Base-by-base conservation (phyloP, 1,139 yeast genomes). In the Blastobotrys serpentis region DNA sequence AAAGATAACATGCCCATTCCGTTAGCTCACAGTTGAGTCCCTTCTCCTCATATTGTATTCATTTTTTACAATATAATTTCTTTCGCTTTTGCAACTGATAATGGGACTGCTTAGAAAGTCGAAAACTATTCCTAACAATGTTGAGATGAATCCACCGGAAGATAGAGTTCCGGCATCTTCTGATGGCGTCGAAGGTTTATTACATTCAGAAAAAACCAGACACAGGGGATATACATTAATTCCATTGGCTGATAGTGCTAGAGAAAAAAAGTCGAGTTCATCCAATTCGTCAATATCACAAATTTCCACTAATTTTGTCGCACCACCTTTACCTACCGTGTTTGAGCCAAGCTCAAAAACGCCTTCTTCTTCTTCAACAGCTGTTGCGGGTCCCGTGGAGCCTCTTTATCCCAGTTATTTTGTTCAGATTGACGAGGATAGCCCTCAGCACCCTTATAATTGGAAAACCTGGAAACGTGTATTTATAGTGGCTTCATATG, bases 401-500 rank as follows among this genome's bases (percentile, higher is more conserved):
- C 47, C 47, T 5, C n/a, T 6, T 8, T 29, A 30, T 22, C 13
- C 11, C 2, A 25, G 40, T 1, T 46, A 42, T 22, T 42, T 13
- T 30, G 25, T 42, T 5, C 29, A 8, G 14, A 42, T 46, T 18
- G 34, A 32, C 2, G 40, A 42, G 19, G 14, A 16, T 5, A 42
- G 46, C 14, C 5, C 4, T 5, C 36, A 42, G 18, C 49, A 46
- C 26, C 49, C 49, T 10, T 42, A 26, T 39, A 42, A 42, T 21
- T 22, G 39, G 39, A 6, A 33, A 18, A 18, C 16, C 4, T 26
- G 5, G 13, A 43, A 41, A 14, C 39, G 44, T 17, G 26, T 14
- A 5, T 16, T 22, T 2, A 47, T 43, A 6, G 53, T 53, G 1
- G 19, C 42, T 1, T 29, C 52, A 6, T 55, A 54, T 29, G 56